Evolutionary conservation across 2,329 filamentous ascomycete species (phyloP).

Genomic region (Colletotrichum liriopes): DNA sequence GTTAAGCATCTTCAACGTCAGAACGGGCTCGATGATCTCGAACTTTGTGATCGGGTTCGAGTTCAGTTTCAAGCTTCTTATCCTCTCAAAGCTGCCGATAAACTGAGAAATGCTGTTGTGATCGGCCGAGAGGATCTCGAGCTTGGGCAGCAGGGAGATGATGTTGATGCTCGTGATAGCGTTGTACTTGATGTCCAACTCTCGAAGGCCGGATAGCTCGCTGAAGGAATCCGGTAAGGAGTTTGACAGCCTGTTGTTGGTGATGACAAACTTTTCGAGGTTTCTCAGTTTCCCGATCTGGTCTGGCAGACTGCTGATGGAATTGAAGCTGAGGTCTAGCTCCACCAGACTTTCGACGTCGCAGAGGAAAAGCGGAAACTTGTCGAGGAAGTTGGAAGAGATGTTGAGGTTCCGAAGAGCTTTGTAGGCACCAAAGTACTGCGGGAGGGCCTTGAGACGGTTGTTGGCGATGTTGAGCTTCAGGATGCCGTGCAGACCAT

Average conservation of each 20-base stretch:
- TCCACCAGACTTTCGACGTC: slow-evolving; percentile 88
- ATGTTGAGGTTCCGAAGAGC: slow-evolving; percentile 88
- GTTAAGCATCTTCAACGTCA: slow-evolving; percentile 88
- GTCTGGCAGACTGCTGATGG: slow-evolving; percentile 83
- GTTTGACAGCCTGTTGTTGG: slow-evolving; percentile 90
- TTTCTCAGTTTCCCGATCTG: slow-evolving; percentile 84
- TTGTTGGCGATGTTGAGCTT: slow-evolving; percentile 97
- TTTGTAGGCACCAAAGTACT: slow-evolving; percentile 86
- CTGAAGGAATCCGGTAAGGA: slow-evolving; percentile 81
- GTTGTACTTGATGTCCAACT: slow-evolving; percentile 97
- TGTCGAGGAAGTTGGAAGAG: slow-evolving; percentile 91
- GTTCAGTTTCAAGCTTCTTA: slow-evolving; percentile 90
- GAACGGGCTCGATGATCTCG: slow-evolving; percentile 82
- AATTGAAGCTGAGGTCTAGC: slow-evolving; percentile 97
- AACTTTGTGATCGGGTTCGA: slow-evolving; percentile 97
- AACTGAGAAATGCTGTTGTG: slow-evolving; percentile 96
- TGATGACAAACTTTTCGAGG: slow-evolving; percentile 92
- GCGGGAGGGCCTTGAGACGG: slow-evolving; percentile 82
- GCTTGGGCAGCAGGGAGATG: slow-evolving; percentile 84
- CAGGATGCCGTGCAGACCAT: slow-evolving; percentile 81
- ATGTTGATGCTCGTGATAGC: slow-evolving; percentile 89
- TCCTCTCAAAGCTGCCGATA: slow-evolving; percentile 86
- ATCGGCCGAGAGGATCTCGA: slow-evolving; percentile 91
- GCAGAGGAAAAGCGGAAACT: slow-evolving; percentile 89
- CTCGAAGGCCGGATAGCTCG: slow-evolving; percentile 83